Conservation (phyloP, 2,329 filamentous ascomycete species). For the Coniochaeta sp. region DNA sequence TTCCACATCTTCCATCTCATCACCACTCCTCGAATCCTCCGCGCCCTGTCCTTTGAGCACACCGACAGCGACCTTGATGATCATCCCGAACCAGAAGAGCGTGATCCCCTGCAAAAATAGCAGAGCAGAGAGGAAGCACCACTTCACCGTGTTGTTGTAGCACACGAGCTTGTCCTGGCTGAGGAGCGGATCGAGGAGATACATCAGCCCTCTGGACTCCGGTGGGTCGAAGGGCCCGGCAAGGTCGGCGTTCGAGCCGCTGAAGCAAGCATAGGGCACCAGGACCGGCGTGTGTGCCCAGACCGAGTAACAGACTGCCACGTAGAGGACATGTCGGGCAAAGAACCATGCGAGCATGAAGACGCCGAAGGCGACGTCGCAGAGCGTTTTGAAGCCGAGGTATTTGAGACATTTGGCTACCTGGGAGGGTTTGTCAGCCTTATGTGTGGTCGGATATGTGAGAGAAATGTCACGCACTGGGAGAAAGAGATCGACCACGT, state of each 20-base stretch:
- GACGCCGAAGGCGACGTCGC: conserved; percentile 75
- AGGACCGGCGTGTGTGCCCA: conserved; percentile 55
- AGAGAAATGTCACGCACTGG: conserved; percentile 50
- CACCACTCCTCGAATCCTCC: conserved; percentile 83
- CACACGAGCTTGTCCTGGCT: conserved; percentile 69
- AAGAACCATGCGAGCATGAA: conserved; percentile 84
- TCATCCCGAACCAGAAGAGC: conserved; percentile 82
- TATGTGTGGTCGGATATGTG: not conserved
- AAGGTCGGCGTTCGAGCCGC: conserved; percentile 46
- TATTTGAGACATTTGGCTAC: conserved; percentile 93
- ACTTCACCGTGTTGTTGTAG: conserved; percentile 68
- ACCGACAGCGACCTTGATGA: conserved; percentile 71
- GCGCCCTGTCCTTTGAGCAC: conserved; percentile 71
- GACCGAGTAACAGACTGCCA: conserved; percentile 75
- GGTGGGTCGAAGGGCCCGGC: conserved; percentile 44
- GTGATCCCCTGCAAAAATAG: conserved; percentile 74
- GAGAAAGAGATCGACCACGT: conserved; percentile 82
- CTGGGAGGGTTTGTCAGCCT: conserved; percentile 33
- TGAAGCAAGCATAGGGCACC: conserved; percentile 67
- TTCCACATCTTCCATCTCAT: conserved; percentile 64
- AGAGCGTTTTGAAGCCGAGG: conserved; percentile 64
- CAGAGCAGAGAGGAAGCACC: conserved; percentile 69
- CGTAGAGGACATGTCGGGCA: conserved; percentile 74
- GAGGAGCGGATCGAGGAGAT: conserved; percentile 68
- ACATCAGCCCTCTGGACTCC: conserved; percentile 42